These are phyloP conservation scores for Kodamaea alishanica DNA, from an alignment of 1,139 yeast genomes.

Conservation along the genomic window DNA sequence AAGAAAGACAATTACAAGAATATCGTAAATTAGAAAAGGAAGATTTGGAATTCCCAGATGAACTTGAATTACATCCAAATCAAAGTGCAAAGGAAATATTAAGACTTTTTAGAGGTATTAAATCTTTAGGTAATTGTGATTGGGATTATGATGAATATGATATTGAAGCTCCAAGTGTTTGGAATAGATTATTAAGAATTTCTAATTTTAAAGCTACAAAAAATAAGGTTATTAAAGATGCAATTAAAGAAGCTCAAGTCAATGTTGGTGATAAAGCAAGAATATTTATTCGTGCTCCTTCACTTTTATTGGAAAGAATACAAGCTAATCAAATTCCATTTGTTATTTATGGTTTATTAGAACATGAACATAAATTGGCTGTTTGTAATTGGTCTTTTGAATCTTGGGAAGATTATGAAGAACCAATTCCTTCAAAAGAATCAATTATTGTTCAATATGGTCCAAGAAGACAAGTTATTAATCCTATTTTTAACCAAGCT, in stretches of 20 bases:
- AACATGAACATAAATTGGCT: slow-evolving; percentile 83
- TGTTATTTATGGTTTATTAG: slow-evolving; percentile 66
- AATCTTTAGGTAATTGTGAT: slow-evolving; percentile 70
- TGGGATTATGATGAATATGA: slow-evolving; percentile 91
- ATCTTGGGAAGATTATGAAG: slow-evolving; percentile 84
- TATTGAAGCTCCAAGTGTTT: slow-evolving; percentile 68
- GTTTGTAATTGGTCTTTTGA: slow-evolving; percentile 78
- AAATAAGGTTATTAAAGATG: slow-evolving; percentile 64
- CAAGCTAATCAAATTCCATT: slow-evolving; percentile 47
- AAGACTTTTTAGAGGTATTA: slow-evolving; percentile 78
- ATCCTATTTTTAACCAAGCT: slow-evolving; percentile 81
- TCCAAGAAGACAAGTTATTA: slow-evolving; percentile 80
- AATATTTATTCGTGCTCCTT: slow-evolving; percentile 62
- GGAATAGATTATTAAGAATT: slow-evolving; percentile 72
- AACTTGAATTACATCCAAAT: slow-evolving; percentile 74
- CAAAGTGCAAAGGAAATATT: slow-evolving; percentile 75
- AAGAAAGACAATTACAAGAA: slow-evolving; percentile 67
- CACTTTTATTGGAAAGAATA: slow-evolving; percentile 40
- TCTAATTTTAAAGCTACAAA: slow-evolving; percentile 76
- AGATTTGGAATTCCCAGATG: slow-evolving; percentile 94
- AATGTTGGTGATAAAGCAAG: slow-evolving; percentile 64
- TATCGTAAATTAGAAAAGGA: slow-evolving; percentile 72
- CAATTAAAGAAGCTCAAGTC: slow-evolving; percentile 54
- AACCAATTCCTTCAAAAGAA: slow-evolving; percentile 80
- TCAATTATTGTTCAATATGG: slow-evolving; percentile 86